These are phyloP conservation scores for Camillea tinctor DNA, from an alignment of 2,329 filamentous ascomycete species.

Conservation along the genomic window DNA sequence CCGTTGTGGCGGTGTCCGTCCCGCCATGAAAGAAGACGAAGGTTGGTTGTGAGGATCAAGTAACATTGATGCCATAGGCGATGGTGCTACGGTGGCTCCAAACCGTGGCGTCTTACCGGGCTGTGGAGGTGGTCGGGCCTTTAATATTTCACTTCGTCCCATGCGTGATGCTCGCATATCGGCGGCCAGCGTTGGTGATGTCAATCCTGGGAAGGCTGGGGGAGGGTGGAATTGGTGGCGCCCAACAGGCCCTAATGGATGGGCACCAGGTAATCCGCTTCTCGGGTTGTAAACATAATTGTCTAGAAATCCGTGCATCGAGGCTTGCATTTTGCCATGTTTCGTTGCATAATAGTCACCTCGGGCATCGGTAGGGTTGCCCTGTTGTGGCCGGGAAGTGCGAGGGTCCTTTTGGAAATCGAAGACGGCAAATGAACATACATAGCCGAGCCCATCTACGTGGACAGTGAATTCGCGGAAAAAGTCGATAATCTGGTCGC, in stretches of 20 bases:
- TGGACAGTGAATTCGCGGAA: conserved; percentile 97
- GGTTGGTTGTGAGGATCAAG: conserved; percentile 77
- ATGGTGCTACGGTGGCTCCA: conserved; percentile 48
- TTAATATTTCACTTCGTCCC: conserved; percentile 44
- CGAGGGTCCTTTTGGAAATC: conserved; percentile 83
- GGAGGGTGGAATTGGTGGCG: conserved; percentile 70
- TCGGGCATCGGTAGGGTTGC: conserved; percentile 60
- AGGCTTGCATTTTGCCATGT: conserved; percentile 97
- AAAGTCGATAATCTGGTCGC: conserved; percentile 93
- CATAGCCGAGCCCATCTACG: conserved; percentile 91
- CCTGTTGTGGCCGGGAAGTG: conserved; percentile 39
- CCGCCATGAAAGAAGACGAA: conserved; percentile 44
- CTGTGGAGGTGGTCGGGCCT: conserved; percentile 40
- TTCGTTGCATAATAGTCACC: conserved; percentile 95
- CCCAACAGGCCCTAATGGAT: conserved; percentile 48
- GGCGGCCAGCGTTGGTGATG: conserved; percentile 57
- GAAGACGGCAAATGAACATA: conserved; percentile 96
- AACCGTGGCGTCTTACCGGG: conserved; percentile 42
- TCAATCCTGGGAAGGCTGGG: conserved; percentile 70
- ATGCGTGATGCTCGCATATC: conserved; percentile 55
- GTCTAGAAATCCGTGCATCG: conserved; percentile 91
- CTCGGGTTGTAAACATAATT: conserved; percentile 80
- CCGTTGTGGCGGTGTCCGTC: conserved; percentile 46
- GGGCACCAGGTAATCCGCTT: conserved; percentile 61
- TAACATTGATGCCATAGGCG: conserved; percentile 70